Evolutionary conservation across 352 stramenopile species (phyloP).

Genomic region (Pythium biforme): DNA sequence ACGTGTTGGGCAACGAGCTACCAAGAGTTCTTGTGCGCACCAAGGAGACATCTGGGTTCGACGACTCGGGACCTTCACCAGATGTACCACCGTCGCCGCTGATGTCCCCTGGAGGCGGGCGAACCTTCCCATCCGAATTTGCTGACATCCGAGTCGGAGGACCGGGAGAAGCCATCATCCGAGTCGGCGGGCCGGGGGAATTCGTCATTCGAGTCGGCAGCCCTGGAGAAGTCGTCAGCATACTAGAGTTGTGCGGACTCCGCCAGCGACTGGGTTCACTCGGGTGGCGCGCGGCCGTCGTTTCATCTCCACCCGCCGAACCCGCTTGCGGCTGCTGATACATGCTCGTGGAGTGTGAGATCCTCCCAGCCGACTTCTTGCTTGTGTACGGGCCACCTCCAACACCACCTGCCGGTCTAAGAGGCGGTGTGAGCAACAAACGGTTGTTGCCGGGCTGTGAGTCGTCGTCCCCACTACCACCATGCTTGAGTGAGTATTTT

Average conservation of each 20-base stretch:
- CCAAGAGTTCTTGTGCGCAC: constrained; percentile 41
- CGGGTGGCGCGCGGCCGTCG: background rate
- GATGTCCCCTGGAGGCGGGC: background rate
- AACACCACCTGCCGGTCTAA: constrained; percentile 14
- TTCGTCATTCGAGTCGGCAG: background rate
- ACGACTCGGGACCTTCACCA: constrained; percentile 10
- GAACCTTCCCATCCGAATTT: constrained; percentile 16
- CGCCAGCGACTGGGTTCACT: constrained; percentile 21
- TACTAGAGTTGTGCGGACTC: constrained; percentile 8
- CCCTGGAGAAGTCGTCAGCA: constrained; percentile 14
- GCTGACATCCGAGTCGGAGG: constrained; percentile 1
- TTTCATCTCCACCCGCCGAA: constrained; percentile 1
- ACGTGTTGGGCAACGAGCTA: constrained; percentile 64
- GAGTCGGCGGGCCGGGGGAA: background rate
- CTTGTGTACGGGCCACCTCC: background rate
- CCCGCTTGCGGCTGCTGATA: background rate
- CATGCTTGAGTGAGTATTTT: constrained; percentile 13
- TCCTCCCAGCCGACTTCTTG: constrained; percentile 8
- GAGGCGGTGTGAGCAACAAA: constrained; percentile 49
- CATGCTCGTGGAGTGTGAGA: background rate
- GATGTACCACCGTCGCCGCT: constrained; percentile 2
- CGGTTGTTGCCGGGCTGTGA: constrained; percentile 26
- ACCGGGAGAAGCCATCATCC: background rate
- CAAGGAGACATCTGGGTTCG: constrained; percentile 28
- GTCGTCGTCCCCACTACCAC: constrained; percentile 40